phyloP scores from a whole-genome alignment of 2,329 filamentous ascomycete genomes.

The Curvularia hawaiiensis region DNA sequence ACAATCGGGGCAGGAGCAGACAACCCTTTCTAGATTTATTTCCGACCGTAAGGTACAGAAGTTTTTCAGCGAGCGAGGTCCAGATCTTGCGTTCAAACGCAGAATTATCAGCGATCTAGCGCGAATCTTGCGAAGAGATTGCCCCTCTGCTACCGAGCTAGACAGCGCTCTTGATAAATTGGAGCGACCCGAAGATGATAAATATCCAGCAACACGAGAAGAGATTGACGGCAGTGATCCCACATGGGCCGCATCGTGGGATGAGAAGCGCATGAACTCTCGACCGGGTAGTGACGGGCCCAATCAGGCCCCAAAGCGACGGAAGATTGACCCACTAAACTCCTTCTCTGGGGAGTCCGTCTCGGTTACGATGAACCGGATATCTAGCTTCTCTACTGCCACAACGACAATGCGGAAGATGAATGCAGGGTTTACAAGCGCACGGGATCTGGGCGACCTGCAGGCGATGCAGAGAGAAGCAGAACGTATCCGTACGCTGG shows the following conservation, averaged over 20 bases:
- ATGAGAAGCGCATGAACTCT: conserved; percentile 14
- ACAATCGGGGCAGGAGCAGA: conserved; percentile 65
- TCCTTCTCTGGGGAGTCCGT: conserved; percentile 16
- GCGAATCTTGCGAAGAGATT: conserved; percentile 69
- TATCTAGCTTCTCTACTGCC: conserved; percentile 35
- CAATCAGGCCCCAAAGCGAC: conserved; percentile 30
- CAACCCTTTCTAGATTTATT: conserved; percentile 75
- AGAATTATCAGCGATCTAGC: conserved; percentile 69
- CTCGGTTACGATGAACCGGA: conserved; percentile 40
- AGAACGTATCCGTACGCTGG: conserved; percentile 35
- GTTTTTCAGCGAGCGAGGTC: conserved; percentile 67
- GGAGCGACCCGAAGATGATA: conserved; percentile 43
- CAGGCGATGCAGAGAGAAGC: conserved; percentile 49
- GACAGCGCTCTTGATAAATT: conserved; percentile 29
- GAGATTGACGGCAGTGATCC: conserved; percentile 40
- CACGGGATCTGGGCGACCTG: conserved; percentile 34
- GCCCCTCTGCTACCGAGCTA: conserved; percentile 56
- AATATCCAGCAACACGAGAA: conserved; percentile 42
- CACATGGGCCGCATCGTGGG: conserved; percentile 24
- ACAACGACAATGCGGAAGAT: conserved; percentile 28
- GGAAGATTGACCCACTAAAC: conserved; percentile 30
- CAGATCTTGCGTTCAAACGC: conserved; percentile 64
- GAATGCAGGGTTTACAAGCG: conserved; percentile 47
- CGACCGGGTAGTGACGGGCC: conserved; percentile 8
- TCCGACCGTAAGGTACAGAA: conserved; percentile 58